phyloP scores from a whole-genome alignment of 352 stramenopile species.

The Phytopythium cucurbitacearum region DNA sequence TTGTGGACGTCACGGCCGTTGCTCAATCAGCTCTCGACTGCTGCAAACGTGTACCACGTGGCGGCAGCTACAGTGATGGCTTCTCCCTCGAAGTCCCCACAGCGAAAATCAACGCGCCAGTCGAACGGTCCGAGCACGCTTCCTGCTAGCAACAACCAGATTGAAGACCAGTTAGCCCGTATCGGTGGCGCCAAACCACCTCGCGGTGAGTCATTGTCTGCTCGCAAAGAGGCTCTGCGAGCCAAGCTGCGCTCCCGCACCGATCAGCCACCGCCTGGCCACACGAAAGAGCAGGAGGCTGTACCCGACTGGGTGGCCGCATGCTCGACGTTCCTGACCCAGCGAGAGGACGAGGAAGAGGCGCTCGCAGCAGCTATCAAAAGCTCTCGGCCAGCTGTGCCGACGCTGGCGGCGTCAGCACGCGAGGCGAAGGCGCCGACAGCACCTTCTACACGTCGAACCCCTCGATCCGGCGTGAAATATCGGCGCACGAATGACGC shows the following conservation, averaged over 20 bases:
- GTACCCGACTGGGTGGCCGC: slow-evolving; percentile 2
- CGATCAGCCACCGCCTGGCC: too few species aligned
- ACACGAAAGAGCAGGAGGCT: not conserved
- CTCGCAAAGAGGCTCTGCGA: slow-evolving; percentile 39
- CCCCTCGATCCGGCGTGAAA: too few species aligned
- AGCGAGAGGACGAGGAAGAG: slow-evolving; percentile 35
- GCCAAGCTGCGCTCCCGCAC: slow-evolving; percentile 23
- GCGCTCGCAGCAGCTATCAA: not conserved
- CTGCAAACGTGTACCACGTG: not conserved
- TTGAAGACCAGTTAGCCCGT: slow-evolving; percentile 8
- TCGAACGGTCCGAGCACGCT: not conserved
- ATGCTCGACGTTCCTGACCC: slow-evolving; percentile 33
- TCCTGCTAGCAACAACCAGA: slow-evolving; percentile 13
- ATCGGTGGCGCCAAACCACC: not conserved
- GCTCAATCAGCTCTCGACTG: not conserved
- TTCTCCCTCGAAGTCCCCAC: not conserved
- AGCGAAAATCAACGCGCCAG: not conserved
- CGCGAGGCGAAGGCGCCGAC: not conserved
- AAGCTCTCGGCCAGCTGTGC: not conserved
- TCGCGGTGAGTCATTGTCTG: slow-evolving; percentile 8
- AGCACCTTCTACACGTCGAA: too few species aligned
- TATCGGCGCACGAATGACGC: too few species aligned
- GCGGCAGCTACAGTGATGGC: not conserved
- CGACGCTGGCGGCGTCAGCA: not conserved
- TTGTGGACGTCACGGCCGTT: not conserved